These are phyloP conservation scores for Furcasterigmium sp. DNA, from an alignment of 2,329 filamentous ascomycete genomes.

Conservation along the genomic window DNA sequence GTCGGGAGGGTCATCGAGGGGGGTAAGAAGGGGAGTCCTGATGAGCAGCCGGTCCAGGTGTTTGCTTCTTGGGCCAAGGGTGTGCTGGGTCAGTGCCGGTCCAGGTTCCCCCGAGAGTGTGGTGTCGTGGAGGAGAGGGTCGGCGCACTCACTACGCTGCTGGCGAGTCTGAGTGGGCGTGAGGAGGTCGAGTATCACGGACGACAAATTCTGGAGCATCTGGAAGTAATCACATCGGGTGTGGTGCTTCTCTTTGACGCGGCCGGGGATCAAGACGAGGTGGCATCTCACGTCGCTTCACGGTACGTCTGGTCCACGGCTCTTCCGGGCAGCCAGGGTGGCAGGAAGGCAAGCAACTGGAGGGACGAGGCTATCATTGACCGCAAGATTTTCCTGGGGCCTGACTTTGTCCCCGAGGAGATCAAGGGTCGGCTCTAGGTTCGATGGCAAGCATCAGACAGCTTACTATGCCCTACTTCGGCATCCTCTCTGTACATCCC, in stretches of 20 bases:
- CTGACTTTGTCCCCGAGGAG: too few relatives aligned
- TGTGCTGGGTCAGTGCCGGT: neutral
- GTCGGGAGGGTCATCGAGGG: slow-evolving; percentile 16
- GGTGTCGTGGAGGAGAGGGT: neutral
- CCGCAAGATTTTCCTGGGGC: neutral
- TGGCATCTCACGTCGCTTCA: neutral
- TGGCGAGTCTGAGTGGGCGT: neutral
- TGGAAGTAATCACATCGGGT: neutral
- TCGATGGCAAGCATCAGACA: too few relatives aligned
- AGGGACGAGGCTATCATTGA: neutral
- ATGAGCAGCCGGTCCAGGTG: too few relatives aligned
- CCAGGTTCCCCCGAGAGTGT: neutral
- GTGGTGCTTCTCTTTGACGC: neutral
- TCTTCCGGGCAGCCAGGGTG: neutral
- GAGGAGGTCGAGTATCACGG: slow-evolving; percentile 2
- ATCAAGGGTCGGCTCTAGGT: too few relatives aligned
- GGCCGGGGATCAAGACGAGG: neutral
- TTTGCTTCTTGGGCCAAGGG: neutral
- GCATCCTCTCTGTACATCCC: too few relatives aligned
- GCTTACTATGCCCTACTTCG: too few relatives aligned
- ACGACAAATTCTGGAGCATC: neutral
- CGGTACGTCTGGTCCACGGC: neutral
- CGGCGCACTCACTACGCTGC: neutral
- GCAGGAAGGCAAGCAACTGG: neutral
- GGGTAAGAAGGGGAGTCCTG: too few relatives aligned